phyloP scores from a whole-genome alignment of 1,139 yeast genomes.

The Yamadazyma siamensis region DNA sequence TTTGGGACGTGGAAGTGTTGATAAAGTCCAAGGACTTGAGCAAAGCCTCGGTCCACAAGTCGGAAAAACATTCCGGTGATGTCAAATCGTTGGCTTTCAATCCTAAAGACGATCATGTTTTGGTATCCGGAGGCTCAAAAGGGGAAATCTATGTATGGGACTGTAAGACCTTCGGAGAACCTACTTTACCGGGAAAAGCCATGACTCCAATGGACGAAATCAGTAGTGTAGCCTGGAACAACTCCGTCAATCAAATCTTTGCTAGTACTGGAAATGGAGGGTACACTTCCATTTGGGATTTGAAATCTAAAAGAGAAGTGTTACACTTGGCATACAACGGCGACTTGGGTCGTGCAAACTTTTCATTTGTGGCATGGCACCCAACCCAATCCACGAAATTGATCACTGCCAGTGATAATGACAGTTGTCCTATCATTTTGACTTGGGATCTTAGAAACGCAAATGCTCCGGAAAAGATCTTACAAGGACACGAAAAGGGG shows the following conservation, averaged over 20 bases:
- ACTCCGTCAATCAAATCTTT: constrained; percentile 77
- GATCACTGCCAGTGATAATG: constrained; percentile 83
- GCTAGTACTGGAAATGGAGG: constrained; percentile 87
- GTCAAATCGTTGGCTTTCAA: constrained; percentile 77
- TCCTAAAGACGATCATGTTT: constrained; percentile 64
- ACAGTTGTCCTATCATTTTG: constrained; percentile 73
- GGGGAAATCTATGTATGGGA: constrained; percentile 94
- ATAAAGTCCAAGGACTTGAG: constrained; percentile 35
- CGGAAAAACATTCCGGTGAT: constrained; percentile 64
- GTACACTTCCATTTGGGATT: constrained; percentile 90
- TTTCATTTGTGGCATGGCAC: constrained; percentile 82
- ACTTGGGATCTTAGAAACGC: constrained; percentile 96
- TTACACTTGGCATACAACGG: constrained; percentile 71
- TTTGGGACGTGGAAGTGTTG: constrained; percentile 62
- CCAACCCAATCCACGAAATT: constrained; percentile 81
- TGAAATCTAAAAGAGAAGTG: constrained; percentile 83
- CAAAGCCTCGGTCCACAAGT: constrained; percentile 45
- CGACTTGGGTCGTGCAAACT: constrained; percentile 52
- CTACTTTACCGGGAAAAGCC: constrained; percentile 73
- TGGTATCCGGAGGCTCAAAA: constrained; percentile 83
- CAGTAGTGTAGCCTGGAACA: constrained; percentile 86
- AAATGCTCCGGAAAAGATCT: constrained; percentile 75
- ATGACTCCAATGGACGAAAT: constrained; percentile 83
- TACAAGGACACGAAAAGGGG: constrained; percentile 85
- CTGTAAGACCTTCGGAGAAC: constrained; percentile 57